These are phyloP conservation scores for Prinsepia uniflora DNA, from an alignment of 306 rosid genomes.

Conservation along the genomic window DNA sequence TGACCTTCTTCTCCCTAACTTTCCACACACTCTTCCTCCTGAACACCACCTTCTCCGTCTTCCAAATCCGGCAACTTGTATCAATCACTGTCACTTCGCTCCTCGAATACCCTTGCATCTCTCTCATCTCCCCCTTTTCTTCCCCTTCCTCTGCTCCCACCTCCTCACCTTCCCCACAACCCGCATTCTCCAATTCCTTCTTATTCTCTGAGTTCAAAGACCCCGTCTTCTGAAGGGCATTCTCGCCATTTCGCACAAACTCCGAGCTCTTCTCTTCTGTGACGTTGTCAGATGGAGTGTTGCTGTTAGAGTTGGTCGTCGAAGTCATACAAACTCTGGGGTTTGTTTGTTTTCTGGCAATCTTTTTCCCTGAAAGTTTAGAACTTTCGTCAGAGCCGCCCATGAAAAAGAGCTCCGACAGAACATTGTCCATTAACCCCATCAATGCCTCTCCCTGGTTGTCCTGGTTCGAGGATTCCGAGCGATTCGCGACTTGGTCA, in stretches of 20 bases:
- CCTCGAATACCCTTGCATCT: constrained; percentile 67
- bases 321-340: constrained; percentile 57
- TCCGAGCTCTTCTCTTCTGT: constrained; percentile 20
- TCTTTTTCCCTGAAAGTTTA: constrained; percentile 38
- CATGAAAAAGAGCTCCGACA: constrained; percentile 68
- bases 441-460: constrained; percentile 16
- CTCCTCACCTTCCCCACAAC: constrained; percentile 24
- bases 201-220: constrained; percentile 2
- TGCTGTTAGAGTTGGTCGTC: constrained; percentile 6
- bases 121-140: constrained; percentile 38
- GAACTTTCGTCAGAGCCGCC: constrained; percentile 38
- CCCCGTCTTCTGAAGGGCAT: constrained; percentile 7
- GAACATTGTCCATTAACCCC: constrained; percentile 38
- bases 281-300: neutral
- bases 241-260: constrained; percentile 19
- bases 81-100: constrained; percentile 92
- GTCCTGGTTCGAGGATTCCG: constrained; percentile 6
- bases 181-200: constrained; percentile 14
- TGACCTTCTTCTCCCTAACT: constrained; percentile 69
- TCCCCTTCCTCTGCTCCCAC: constrained; percentile 18
- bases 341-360: constrained; percentile 69
- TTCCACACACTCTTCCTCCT: constrained; percentile 75
- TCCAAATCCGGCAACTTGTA: constrained; percentile 69
- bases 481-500: constrained; percentile 11
- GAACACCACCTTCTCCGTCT: constrained; percentile 71